Base-by-base conservation (phyloP, 2,329 filamentous ascomycete species). In the Lecanosticta acicola region DNA sequence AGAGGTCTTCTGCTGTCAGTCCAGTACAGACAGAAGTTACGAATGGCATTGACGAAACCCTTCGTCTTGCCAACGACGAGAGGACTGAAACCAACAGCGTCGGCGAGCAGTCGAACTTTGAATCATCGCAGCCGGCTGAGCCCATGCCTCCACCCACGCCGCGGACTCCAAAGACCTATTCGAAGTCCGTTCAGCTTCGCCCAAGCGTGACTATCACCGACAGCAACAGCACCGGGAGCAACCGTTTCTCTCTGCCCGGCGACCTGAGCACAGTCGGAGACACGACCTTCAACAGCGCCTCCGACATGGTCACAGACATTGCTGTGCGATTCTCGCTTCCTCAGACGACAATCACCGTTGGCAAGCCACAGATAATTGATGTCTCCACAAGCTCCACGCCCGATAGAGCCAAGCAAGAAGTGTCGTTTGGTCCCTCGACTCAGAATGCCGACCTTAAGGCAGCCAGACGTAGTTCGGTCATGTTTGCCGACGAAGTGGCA, bases 301-400 rank as follows among this genome's bases (percentile, higher is more conserved):
- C 61, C 3, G 60, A 65, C 38, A 59, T 60, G 51, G 53, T 65
- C 37, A 66, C 64, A 4, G 64, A 67, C 47, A 57, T 66, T 19
- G 63, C 63, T 36, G 59, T 66, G n/a, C 63, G 62, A 34, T 67
- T 67, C 48, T 66, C 64, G 0, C 41, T 66, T 29, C 65, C 65
- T 7, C 57, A 57, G 14, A 61, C 60, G 4, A 61, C 63, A 2
- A 67, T 70, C 50, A 61, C 58, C 11, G 55, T 66, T 9, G 59
- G 56, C 35, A 64, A 60, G 43, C 61, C 61, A 20, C 63, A 65
- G 37, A 59, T 65, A 32, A 56, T 65, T 7, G 58, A 59, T 10
- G 59, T 65, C 7, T 57, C 59, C 39, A 49, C 58, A 1, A 55
- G 58, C 43, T 59, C 55, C 36, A 60, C 61, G 11, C 59, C 61